Conservation (phyloP, 352 stramenopile genomes). For the Pythium periplocum region DNA sequence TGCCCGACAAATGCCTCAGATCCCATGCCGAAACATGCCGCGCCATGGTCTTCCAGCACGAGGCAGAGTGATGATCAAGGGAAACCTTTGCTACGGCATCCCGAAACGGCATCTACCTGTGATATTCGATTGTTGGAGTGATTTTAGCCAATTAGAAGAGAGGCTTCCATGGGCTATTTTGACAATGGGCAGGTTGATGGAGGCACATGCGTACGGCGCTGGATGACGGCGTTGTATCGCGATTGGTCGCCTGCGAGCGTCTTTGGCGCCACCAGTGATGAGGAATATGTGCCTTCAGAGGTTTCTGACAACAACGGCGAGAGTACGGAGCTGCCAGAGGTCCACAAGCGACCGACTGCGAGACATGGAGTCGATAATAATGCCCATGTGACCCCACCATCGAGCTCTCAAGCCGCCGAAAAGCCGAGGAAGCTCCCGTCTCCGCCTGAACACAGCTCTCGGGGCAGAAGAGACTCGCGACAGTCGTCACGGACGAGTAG, state of each 20-base stretch:
- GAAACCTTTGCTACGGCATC: conserved; percentile 5
- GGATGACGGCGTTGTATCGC: background rate
- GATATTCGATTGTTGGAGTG: too few species aligned
- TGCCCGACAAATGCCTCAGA: conserved; percentile 42
- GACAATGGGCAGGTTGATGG: background rate
- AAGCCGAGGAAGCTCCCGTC: background rate
- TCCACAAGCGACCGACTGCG: background rate
- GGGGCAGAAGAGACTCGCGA: too few species aligned
- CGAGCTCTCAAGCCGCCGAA: background rate
- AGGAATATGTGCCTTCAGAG: too few species aligned
- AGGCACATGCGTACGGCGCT: conserved; percentile 3
- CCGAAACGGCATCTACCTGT: conserved; percentile 5
- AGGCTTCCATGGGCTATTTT: too few species aligned
- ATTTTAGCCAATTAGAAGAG: too few species aligned
- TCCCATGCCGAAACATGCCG: conserved; percentile 27
- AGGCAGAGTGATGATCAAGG: too few species aligned
- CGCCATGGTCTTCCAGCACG: too few species aligned
- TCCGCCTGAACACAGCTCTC: too few species aligned
- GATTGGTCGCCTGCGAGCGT: conserved; percentile 45
- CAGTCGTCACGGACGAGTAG: too few species aligned
- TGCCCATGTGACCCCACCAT: background rate
- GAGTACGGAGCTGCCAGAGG: too few species aligned
- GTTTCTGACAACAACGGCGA: too few species aligned
- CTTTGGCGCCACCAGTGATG: conserved; percentile 17
- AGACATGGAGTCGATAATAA: background rate